phyloP scores from a whole-genome alignment of 371 early-diverging fungal genomes.

The Nematocida sp. region DNA sequence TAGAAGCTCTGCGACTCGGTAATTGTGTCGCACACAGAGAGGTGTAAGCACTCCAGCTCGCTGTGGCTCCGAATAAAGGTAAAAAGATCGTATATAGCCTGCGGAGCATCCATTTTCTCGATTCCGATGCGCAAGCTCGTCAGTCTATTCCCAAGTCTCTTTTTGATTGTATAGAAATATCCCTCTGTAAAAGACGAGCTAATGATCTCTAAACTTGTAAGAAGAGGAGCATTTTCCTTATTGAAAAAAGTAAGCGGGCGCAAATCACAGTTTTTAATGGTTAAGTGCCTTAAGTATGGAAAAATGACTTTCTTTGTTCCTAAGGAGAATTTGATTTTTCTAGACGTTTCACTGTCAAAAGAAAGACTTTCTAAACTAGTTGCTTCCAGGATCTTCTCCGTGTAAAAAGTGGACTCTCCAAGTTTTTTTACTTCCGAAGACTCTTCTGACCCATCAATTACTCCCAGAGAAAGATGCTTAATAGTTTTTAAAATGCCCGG shows the following conservation, averaged over 20 bases:
- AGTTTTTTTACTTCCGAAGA: background rate
- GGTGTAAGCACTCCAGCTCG: constrained; percentile 34
- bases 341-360: constrained; percentile 39
- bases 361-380: constrained; percentile 52
- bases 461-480: constrained; percentile 38
- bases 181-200: constrained; percentile 50
- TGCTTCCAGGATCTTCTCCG: constrained; percentile 48
- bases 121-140: constrained; percentile 47
- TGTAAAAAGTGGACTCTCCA: constrained; percentile 48
- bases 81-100: constrained; percentile 52
- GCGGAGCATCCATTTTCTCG: constrained; percentile 51
- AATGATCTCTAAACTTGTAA: constrained; percentile 44
- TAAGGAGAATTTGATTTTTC: constrained; percentile 46
- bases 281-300: constrained; percentile 43
- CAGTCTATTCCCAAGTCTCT: constrained; percentile 48
- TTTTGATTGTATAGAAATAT: constrained; percentile 54
- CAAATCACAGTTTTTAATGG: constrained; percentile 50
- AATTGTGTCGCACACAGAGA: constrained; percentile 45
- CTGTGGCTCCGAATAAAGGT: constrained; percentile 52
- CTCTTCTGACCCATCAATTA: constrained; percentile 33
- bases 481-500: constrained; percentile 50
- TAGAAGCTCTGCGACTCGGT: constrained; percentile 56
- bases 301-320: constrained; percentile 51
- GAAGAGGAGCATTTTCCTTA: constrained; percentile 42
- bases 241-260: constrained; percentile 52